Conservation (phyloP, 2,329 filamentous ascomycete species). For the Sporothrix humicola region DNA sequence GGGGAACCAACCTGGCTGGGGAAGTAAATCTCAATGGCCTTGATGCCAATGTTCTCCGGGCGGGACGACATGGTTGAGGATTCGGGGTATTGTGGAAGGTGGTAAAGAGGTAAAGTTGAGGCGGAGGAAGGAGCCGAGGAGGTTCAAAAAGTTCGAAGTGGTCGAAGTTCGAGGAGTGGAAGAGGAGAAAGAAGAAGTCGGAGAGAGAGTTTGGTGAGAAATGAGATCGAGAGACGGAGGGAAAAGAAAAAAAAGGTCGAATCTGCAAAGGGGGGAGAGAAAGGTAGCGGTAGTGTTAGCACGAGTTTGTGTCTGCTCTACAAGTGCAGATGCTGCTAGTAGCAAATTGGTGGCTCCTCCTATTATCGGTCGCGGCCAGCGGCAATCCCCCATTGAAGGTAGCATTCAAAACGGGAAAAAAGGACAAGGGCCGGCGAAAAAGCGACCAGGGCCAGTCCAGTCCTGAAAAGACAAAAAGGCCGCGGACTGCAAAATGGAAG, state of each 20-base stretch:
- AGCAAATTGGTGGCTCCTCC: constrained; percentile 23
- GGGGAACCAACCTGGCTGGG: constrained; percentile 73
- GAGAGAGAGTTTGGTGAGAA: not conserved
- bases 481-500: not conserved
- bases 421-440: not conserved
- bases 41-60: constrained; percentile 88
- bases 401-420: constrained; percentile 12
- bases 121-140: not conserved
- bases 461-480: not conserved
- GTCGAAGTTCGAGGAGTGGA: constrained; percentile 11
- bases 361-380: constrained; percentile 24
- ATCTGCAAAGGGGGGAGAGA: constrained; percentile 21
- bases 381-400: constrained; percentile 2
- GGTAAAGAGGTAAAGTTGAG: not conserved
- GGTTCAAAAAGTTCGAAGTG: constrained; percentile 5
- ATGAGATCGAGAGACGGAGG: not conserved
- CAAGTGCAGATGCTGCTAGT: constrained; percentile 1
- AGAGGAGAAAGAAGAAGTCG: constrained; percentile 16
- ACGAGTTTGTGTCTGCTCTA: not conserved
- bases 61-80: constrained; percentile 68
- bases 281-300: constrained; percentile 15
- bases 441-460: constrained; percentile 10
- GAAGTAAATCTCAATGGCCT: constrained; percentile 90
- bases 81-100: not conserved
- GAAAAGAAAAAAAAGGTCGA: constrained; percentile 1